A percentile compares a stretch with the other conserved stretches of the same genome.
Conservation (phyloP, 2,329 filamentous ascomycete species). For the Colletotrichum cuscutae region DNA sequence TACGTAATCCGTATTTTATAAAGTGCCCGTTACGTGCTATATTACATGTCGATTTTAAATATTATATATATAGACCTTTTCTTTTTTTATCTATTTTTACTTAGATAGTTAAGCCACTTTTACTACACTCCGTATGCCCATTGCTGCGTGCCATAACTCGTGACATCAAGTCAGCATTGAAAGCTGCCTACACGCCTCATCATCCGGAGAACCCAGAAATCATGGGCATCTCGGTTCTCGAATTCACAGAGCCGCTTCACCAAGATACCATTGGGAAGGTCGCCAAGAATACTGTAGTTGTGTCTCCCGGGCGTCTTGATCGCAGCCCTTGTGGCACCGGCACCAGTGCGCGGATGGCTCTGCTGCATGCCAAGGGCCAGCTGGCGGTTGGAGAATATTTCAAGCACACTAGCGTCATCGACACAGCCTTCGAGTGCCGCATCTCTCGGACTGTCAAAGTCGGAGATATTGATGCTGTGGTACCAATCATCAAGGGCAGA, state of each 20-base stretch:
- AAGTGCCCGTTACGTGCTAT: no score
- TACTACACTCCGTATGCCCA: no score
- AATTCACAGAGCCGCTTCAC: conserved; percentile 49
- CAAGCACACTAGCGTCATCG: conserved; percentile 53
- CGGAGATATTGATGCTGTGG: conserved; percentile 50
- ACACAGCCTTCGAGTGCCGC: conserved; percentile 49
- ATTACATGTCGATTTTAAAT: no score
- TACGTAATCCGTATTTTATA: no score
- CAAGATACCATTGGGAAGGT: conserved; percentile 38
- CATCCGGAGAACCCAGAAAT: conserved; percentile 56
- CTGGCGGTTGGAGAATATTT: conserved; percentile 49
- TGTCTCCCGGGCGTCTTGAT: conserved; percentile 55
- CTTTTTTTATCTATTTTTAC: no score
- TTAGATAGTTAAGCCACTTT: no score
- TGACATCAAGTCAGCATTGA: conserved; percentile 54
- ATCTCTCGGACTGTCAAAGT: conserved; percentile 50
- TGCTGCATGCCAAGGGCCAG: conserved; percentile 52
- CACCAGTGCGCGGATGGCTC: conserved; percentile 53
- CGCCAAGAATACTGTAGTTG: conserved; percentile 53
- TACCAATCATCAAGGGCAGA: conserved; percentile 52
- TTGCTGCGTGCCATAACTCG: no score
- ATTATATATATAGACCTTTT: no score
- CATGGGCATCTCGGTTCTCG: conserved; percentile 50
- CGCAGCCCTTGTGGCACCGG: conserved; percentile 58
- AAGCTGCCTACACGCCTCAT: conserved; percentile 45